Conservation (phyloP, 2,329 filamentous ascomycete species). For the Xylaria sp. region DNA sequence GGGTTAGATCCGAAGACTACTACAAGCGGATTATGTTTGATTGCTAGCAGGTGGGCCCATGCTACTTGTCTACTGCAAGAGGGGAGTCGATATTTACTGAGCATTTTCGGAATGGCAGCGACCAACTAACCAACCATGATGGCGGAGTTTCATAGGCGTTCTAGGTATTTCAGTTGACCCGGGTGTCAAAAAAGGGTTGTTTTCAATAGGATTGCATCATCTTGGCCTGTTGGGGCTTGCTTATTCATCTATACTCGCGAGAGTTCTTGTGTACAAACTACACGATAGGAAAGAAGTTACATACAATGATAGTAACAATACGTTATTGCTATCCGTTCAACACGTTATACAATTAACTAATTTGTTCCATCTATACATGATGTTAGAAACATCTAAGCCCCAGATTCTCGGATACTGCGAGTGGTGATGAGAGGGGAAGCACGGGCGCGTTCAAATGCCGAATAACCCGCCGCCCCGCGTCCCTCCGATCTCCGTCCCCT, state of each 20-base stretch:
- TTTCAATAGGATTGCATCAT: conserved; percentile 13
- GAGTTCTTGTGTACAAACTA: conserved; percentile 14
- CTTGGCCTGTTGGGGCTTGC: background rate
- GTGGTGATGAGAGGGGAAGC: background rate
- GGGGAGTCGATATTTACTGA: conserved; percentile 15
- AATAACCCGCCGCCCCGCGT: conserved; percentile 32
- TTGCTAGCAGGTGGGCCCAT: background rate
- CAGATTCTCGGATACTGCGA: background rate
- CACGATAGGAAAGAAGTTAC: background rate
- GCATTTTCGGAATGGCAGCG: conserved; percentile 30
- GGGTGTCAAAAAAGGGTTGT: background rate
- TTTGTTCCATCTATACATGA: background rate
- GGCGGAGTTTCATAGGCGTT: conserved; percentile 34
- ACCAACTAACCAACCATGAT: conserved; percentile 22
- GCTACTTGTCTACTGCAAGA: conserved; percentile 14
- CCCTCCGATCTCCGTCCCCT: conserved; percentile 6
- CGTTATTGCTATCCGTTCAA: background rate
- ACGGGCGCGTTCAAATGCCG: conserved; percentile 16
- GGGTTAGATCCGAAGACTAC: conserved; percentile 3
- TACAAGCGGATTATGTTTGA: conserved; percentile 10
- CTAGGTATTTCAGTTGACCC: background rate
- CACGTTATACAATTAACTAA: background rate
- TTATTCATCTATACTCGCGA: background rate
- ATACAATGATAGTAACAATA: too few species aligned
- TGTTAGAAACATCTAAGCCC: background rate